Evolutionary conservation across 2,329 filamentous ascomycete genomes (phyloP).

Genomic region (Ophidiomyces ophidiicola): DNA sequence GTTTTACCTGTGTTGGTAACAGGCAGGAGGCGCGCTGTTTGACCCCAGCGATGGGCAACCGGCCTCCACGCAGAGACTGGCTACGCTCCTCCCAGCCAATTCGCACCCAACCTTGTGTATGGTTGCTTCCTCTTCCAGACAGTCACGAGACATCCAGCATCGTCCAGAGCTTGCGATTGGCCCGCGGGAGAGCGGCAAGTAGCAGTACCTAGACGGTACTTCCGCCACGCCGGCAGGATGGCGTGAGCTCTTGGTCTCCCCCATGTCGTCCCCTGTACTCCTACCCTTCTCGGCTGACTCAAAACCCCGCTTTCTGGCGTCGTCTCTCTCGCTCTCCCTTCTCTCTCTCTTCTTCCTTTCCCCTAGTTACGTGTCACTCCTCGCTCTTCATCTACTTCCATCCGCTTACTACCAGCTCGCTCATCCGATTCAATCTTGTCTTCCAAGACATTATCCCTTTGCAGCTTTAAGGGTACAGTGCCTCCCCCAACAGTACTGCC

Average conservation of each 20-base stretch:
- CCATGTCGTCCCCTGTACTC: slow-evolving; percentile 7
- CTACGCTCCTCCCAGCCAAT: too few relatives aligned
- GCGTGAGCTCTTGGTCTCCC: slow-evolving; percentile 7
- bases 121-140: not conserved
- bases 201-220: slow-evolving; percentile 7
- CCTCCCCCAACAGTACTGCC: too few relatives aligned
- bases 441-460: not conserved
- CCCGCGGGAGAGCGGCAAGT: not conserved
- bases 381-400: slow-evolving; percentile 8
- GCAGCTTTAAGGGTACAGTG: not conserved
- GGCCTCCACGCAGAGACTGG: too few relatives aligned
- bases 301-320: slow-evolving; percentile 13
- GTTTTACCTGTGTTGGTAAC: too few relatives aligned
- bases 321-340: slow-evolving; percentile 8
- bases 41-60: too few relatives aligned
- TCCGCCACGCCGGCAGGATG: slow-evolving; percentile 1
- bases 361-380: too few relatives aligned
- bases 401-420: slow-evolving; percentile 7
- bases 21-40: too few relatives aligned
- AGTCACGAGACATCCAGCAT: slow-evolving; percentile 9
- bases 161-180: not conserved
- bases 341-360: slow-evolving; percentile 11
- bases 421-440: not conserved
- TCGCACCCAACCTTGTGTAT: too few relatives aligned
- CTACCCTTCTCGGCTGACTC: slow-evolving; percentile 5